A percentile compares a stretch with the other conserved stretches of the same genome.
phyloP scores from a whole-genome alignment of 768 basidiomycete genomes.

The Stropharia rugosoannulata region DNA sequence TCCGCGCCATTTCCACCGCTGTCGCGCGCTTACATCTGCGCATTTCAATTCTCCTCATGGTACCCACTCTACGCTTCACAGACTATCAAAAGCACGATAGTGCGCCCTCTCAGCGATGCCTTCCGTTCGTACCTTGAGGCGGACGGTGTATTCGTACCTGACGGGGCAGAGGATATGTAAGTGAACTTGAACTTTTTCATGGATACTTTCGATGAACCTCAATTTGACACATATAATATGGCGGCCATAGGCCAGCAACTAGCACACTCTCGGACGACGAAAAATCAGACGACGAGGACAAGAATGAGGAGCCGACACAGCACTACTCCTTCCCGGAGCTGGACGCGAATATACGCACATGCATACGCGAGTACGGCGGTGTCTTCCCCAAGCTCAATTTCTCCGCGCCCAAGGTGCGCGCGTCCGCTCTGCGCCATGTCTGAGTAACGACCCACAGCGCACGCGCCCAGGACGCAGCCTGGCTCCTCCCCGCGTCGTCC shows the following conservation, averaged over 20 bases:
- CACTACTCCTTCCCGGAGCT: constrained; percentile 78
- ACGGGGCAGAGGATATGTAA: constrained; percentile 78
- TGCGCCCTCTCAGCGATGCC: constrained; percentile 61
- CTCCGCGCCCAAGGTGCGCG: constrained; percentile 79
- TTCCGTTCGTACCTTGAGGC: constrained; percentile 75
- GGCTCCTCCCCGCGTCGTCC: constrained; percentile 82
- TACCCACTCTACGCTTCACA: constrained; percentile 65
- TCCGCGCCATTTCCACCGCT: constrained; percentile 49
- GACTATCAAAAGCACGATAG: constrained; percentile 72
- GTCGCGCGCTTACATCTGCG: constrained; percentile 52
- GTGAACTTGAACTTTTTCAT: constrained; percentile 41
- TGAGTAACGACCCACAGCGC: not conserved
- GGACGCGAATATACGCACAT: constrained; percentile 67
- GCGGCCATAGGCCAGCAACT: constrained; percentile 41
- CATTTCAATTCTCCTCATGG: constrained; percentile 87
- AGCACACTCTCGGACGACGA: constrained; percentile 64
- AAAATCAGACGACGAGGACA: constrained; percentile 33
- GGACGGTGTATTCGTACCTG: constrained; percentile 84
- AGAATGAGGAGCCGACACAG: constrained; percentile 32
- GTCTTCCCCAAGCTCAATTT: constrained; percentile 98
- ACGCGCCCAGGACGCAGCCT: constrained; percentile 69
- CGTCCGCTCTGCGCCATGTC: not conserved
- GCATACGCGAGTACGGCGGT: constrained; percentile 68
- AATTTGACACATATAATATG: not conserved
- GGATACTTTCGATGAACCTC: not conserved